These are phyloP conservation scores for Cryptococcus sp. DNA, from an alignment of 1,284 basidiomycete genomes.

Conservation along the genomic window DNA sequence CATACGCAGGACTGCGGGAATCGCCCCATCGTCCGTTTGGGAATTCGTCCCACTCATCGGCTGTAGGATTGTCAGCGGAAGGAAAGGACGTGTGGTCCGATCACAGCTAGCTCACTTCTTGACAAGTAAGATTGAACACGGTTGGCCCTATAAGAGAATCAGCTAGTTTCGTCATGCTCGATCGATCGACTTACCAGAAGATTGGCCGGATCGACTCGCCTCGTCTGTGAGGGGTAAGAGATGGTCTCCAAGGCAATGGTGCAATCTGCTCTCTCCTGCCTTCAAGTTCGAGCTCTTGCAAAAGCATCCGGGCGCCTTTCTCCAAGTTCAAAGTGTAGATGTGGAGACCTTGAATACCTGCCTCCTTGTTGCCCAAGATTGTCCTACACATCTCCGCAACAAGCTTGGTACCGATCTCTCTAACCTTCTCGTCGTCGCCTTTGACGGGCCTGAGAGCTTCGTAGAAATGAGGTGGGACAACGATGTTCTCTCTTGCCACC, in stretches of 20 bases:
- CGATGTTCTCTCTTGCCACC: conserved; percentile 79
- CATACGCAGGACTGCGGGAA: conserved; percentile 93
- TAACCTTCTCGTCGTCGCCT: conserved; percentile 86
- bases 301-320: conserved; percentile 87
- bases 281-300: conserved; percentile 82
- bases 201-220: conserved; percentile 89
- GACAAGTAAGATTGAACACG: conserved; percentile 86
- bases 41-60: conserved; percentile 98
- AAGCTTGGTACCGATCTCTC: conserved; percentile 81
- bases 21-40: conserved; percentile 99
- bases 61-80: conserved; percentile 12
- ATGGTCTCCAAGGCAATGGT: conserved; percentile 91
- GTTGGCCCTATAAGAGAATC: conserved; percentile 84
- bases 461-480: conserved; percentile 77
- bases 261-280: conserved; percentile 82
- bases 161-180: conserved; percentile 71
- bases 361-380: conserved; percentile 69
- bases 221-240: conserved; percentile 82
- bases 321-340: conserved; percentile 99
- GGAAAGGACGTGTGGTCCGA: not conserved
- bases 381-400: conserved; percentile 84
- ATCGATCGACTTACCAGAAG: conserved; percentile 75
- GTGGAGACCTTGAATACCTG: conserved; percentile 84
- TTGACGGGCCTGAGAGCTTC: conserved; percentile 85
- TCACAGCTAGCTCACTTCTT: conserved; percentile 57